Percentiles rank a stretch among this genome's conserved stretches.
phyloP scores from a whole-genome alignment of 2,329 filamentous ascomycete species.

The Mycosphaerella sp. region DNA sequence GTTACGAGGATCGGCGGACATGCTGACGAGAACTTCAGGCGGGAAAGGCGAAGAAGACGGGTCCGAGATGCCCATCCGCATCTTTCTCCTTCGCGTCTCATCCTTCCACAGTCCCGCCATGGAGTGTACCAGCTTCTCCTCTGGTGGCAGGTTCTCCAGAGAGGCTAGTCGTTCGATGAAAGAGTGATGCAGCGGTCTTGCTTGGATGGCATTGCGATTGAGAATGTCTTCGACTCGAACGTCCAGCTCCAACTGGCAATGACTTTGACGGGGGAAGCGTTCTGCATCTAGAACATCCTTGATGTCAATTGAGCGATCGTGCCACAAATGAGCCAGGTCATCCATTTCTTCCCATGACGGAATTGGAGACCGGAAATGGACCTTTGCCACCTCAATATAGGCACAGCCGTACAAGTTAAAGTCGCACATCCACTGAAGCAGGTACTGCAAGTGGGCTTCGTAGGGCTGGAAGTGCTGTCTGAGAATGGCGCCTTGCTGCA shows the following conservation, averaged over 20 bases:
- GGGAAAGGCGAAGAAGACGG: constrained; percentile 71
- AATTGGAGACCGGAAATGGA: constrained; percentile 68
- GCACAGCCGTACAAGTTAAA: constrained; percentile 95
- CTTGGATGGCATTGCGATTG: constrained; percentile 69
- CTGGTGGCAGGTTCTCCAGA: constrained; percentile 50
- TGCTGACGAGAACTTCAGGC: constrained; percentile 73
- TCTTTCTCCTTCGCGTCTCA: constrained; percentile 72
- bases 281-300: constrained; percentile 56
- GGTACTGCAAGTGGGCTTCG: constrained; percentile 86
- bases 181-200: constrained; percentile 77
- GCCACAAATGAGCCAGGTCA: constrained; percentile 65
- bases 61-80: constrained; percentile 58
- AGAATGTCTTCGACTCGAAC: constrained; percentile 81
- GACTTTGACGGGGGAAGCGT: constrained; percentile 68
- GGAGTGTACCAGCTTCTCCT: constrained; percentile 82
- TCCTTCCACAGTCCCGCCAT: constrained; percentile 93
- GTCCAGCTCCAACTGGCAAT: constrained; percentile 86
- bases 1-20: constrained; percentile 76
- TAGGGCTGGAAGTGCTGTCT: constrained; percentile 81
- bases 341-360: constrained; percentile 62
- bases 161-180: constrained; percentile 64
- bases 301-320: constrained; percentile 62
- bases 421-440: constrained; percentile 96
- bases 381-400: constrained; percentile 66
- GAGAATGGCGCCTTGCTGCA: constrained; percentile 83